Percentiles rank a stretch among this genome's conserved stretches.
phyloP scores from a whole-genome alignment of 2,329 filamentous ascomycete genomes.

The Drechmeria coniospora region DNA sequence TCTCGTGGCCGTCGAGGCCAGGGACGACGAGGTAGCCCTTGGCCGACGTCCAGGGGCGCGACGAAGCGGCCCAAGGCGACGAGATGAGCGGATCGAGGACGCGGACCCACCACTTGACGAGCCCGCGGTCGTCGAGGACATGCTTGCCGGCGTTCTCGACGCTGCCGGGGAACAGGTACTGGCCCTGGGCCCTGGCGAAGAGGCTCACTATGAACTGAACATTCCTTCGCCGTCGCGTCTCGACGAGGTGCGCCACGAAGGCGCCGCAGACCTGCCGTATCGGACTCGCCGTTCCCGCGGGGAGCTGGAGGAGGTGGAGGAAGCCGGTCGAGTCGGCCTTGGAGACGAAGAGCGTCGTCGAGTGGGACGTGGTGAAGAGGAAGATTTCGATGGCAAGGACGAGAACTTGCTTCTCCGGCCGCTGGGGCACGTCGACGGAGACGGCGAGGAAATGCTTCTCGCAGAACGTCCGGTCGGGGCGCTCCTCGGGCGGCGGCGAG shows the following conservation, averaged over 20 bases:
- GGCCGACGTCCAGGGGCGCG: conserved; percentile 27
- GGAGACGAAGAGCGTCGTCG: conserved; percentile 84
- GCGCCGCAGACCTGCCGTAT: conserved; percentile 57
- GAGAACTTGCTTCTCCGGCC: conserved; percentile 36
- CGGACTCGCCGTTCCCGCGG: conserved; percentile 51
- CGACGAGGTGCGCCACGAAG: conserved; percentile 63
- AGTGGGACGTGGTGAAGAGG: conserved; percentile 65
- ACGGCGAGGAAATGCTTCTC: conserved; percentile 63
- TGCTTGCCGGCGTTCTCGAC: conserved; percentile 76
- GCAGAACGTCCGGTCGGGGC: conserved; percentile 65
- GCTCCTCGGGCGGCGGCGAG: conserved; percentile 56
- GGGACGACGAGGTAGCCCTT: conserved; percentile 78
- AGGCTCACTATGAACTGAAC: conserved; percentile 67
- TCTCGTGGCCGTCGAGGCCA: conserved; percentile 70
- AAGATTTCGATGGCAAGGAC: conserved; percentile 76
- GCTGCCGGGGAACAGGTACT: conserved; percentile 91
- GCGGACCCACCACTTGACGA: conserved; percentile 93
- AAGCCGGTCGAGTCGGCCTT: conserved; percentile 96
- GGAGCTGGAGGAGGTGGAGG: conserved; percentile 49
- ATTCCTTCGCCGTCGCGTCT: conserved; percentile 45
- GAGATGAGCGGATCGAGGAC: conserved; percentile 64
- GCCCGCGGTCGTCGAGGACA: conserved; percentile 73
- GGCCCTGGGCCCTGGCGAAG: conserved; percentile 80
- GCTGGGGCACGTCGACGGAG: conserved; percentile 22
- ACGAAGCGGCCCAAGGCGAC: conserved; percentile 19